phyloP scores from a whole-genome alignment of 345 rosid genomes.

The Cardamine occulta region DNA sequence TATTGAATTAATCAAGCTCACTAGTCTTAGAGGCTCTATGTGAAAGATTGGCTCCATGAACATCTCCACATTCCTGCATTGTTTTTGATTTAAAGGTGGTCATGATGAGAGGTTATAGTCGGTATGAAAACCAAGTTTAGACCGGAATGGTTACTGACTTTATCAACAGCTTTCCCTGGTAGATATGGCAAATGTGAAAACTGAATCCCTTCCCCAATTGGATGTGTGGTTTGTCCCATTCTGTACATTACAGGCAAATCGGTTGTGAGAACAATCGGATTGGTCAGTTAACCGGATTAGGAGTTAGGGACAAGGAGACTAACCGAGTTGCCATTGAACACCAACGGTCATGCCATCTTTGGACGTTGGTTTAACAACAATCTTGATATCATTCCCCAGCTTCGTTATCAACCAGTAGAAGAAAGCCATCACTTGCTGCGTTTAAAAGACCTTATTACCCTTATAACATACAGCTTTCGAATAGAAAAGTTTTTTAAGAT shows the following conservation, averaged over 20 bases:
- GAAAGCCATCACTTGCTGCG: conserved; percentile 79
- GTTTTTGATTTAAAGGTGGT: conserved; percentile 12
- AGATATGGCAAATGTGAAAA: conserved; percentile 65
- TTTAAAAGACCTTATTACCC: background rate
- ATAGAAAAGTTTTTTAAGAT: background rate
- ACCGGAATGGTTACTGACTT: conserved; percentile 48
- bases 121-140: background rate
- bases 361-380: conserved; percentile 59
- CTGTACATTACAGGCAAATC: conserved; percentile 44
- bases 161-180: conserved; percentile 67
- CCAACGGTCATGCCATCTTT: conserved; percentile 73
- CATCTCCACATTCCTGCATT: conserved; percentile 78
- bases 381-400: conserved; percentile 62
- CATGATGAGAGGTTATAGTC: conserved; percentile 10
- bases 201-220: conserved; percentile 81
- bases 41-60: conserved; percentile 75
- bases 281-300: conserved; percentile 14
- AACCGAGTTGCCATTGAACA: conserved; percentile 73
- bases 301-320: conserved; percentile 13
- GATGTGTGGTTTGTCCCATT: conserved; percentile 59
- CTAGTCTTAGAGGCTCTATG: conserved; percentile 61
- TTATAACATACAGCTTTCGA: background rate
- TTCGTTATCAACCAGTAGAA: conserved; percentile 54
- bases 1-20: conserved; percentile 35
- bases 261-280: background rate